A percentile compares a stretch with the other conserved stretches of the same genome.
Conservation (phyloP, 257 asterid genomes). For the Handroanthus guayacan region DNA sequence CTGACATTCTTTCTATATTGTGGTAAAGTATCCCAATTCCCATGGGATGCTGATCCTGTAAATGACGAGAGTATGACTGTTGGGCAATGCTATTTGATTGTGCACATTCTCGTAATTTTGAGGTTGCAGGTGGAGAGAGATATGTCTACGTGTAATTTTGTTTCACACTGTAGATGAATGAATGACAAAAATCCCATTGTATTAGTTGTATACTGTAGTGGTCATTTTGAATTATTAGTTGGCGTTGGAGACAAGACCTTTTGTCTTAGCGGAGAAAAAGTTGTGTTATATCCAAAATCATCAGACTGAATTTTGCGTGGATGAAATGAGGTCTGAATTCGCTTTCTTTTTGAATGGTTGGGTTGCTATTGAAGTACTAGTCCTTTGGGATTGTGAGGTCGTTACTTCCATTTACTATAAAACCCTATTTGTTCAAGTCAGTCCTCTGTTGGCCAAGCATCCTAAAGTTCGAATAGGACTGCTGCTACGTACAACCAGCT, state of each 20-base stretch:
- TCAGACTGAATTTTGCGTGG: not conserved
- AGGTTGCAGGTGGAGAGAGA: slow-evolving; percentile 36
- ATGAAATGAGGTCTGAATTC: not conserved
- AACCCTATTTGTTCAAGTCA: too few species aligned
- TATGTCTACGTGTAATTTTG: slow-evolving; percentile 39
- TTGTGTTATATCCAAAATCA: not conserved
- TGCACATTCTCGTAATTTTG: slow-evolving; percentile 26
- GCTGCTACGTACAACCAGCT: too few species aligned
- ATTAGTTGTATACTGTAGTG: slow-evolving; percentile 29
- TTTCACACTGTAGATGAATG: slow-evolving; percentile 27
- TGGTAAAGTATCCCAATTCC: slow-evolving; percentile 33
- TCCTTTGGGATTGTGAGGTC: too few species aligned
- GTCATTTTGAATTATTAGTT: not conserved
- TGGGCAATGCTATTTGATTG: slow-evolving; percentile 27
- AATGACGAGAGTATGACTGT: slow-evolving; percentile 41
- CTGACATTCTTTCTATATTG: slow-evolving; percentile 39
- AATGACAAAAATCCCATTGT: slow-evolving; percentile 5
- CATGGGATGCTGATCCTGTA: slow-evolving; percentile 45
- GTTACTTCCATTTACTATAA: too few species aligned
- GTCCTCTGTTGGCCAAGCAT: too few species aligned
- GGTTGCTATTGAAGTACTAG: too few species aligned
- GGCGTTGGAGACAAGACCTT: not conserved
- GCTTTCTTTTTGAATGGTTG: not conserved
- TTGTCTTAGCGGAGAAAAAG: not conserved
- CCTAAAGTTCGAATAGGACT: too few species aligned